Base-by-base conservation (phyloP, 2,329 filamentous ascomycete species). In the Microsporum ferrugineum region DNA sequence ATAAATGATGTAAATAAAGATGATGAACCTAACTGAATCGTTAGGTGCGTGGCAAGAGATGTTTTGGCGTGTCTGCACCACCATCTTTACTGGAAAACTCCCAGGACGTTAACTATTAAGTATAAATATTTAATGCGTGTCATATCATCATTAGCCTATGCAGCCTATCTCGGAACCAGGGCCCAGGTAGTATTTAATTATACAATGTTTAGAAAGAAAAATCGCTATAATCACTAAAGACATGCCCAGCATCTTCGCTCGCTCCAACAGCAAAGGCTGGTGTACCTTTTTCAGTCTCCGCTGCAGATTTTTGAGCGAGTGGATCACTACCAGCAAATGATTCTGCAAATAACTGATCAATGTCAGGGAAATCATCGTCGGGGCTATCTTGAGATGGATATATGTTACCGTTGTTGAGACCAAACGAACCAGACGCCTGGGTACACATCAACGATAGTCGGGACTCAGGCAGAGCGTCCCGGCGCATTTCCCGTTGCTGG, bases 321-420 rank as follows among this genome's bases (percentile, higher is more conserved):
- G n/a, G 39, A 38, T 34, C 23, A 14, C 14, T 39, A 10, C 31
- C 17, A 23, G 27, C 31, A 59, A 51, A 59, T 29, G 57, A 41
- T 34, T 61, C 53, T 10, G 36, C 60, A 43, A 63, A 49, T 27
- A 73, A 65, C n/a, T 67, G 65, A 23, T 65, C 65, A 8, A 70
- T 62, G 59, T 72, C 68, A 33, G 68, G 69, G 33, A 71, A 62
- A 29, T 71, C 68, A 41, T 73, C 69, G 31, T 63, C 59, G 7
- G 39, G 36, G 27, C 53, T 63, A 7, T 14, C 33, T 31, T 62
- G 56, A 10, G 60, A 57, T 29, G 41, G 39, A 43, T 51, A 39
- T 43, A 38, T 31, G 17, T 4, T 17, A 17, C 49, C 38, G 7
- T 17, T 41, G 33, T 45, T 55, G 8, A 27, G 39, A 29, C 17